These are phyloP conservation scores for Asterionellopsis glacialis DNA, from an alignment of 108 stramenopile genomes.

Conservation along the genomic window DNA sequence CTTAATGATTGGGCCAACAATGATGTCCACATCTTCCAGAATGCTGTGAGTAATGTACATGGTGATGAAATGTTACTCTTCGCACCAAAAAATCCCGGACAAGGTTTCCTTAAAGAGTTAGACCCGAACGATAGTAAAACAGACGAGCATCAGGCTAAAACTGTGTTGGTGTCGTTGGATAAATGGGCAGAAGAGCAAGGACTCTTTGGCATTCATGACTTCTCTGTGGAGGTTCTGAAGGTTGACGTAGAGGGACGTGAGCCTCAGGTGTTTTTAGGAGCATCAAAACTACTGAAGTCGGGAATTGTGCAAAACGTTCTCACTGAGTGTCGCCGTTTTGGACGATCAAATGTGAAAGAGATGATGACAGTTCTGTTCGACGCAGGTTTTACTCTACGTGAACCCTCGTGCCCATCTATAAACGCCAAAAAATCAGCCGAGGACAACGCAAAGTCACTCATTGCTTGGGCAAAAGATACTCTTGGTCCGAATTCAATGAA, in stretches of 20 bases:
- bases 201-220: slow-evolving; percentile 16
- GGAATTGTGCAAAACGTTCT: slow-evolving; percentile 25
- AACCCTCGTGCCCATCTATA: neutral
- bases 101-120: slow-evolving; percentile 17
- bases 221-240: slow-evolving; percentile 30
- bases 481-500: slow-evolving; percentile 1
- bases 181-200: slow-evolving; percentile 29
- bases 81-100: slow-evolving; percentile 35
- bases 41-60: slow-evolving; percentile 29
- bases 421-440: neutral
- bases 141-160: neutral
- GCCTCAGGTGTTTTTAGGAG: slow-evolving; percentile 23
- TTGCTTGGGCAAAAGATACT: neutral
- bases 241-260: slow-evolving; percentile 42
- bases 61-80: slow-evolving; percentile 7
- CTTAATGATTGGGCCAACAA: slow-evolving; percentile 31
- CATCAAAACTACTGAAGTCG: slow-evolving; percentile 19
- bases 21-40: slow-evolving; percentile 20
- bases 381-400: slow-evolving; percentile 1
- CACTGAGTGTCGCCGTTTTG: slow-evolving; percentile 20
- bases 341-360: neutral
- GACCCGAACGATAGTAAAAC: neutral
- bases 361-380: slow-evolving; percentile 1
- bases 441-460: neutral
- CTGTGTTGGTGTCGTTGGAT: slow-evolving; percentile 24